phyloP scores from a whole-genome alignment of 371 early-diverging fungal genomes.

The Synchytrium microbalum region DNA sequence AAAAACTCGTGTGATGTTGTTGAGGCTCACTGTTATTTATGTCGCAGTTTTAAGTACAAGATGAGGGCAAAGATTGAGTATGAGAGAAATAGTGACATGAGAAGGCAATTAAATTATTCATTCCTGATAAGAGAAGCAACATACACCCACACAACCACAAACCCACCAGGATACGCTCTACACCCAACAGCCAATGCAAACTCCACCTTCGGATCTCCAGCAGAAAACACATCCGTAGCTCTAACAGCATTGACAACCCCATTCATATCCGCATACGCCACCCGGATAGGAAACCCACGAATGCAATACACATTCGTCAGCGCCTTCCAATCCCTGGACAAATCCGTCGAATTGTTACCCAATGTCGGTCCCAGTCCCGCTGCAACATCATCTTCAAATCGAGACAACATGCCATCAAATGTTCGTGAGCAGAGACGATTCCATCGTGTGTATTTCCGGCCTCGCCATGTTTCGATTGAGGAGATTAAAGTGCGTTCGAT shows the following conservation, averaged over 20 bases:
- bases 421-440: conserved; percentile 31
- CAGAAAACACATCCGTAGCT: conserved; percentile 31
- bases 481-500: conserved; percentile 29
- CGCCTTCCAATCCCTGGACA: conserved; percentile 2
- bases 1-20: too few species aligned
- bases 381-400: conserved; percentile 20
- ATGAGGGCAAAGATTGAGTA: too few species aligned
- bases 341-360: not conserved
- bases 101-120: not conserved
- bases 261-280: conserved; percentile 33
- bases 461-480: conserved; percentile 39
- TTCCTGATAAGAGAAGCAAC: conserved; percentile 24
- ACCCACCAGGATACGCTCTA: conserved; percentile 32
- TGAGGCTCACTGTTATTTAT: too few species aligned
- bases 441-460: conserved; percentile 37
- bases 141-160: conserved; percentile 41
- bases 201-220: conserved; percentile 30
- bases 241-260: conserved; percentile 26
- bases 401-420: conserved; percentile 17
- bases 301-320: conserved; percentile 28
- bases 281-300: conserved; percentile 34
- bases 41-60: too few species aligned
- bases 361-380: conserved; percentile 10
- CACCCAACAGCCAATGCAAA: conserved; percentile 41
- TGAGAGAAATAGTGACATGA: too few species aligned